Evolutionary conservation across 2,329 filamentous ascomycete species (phyloP).

Genomic region (Graphium sp.): DNA sequence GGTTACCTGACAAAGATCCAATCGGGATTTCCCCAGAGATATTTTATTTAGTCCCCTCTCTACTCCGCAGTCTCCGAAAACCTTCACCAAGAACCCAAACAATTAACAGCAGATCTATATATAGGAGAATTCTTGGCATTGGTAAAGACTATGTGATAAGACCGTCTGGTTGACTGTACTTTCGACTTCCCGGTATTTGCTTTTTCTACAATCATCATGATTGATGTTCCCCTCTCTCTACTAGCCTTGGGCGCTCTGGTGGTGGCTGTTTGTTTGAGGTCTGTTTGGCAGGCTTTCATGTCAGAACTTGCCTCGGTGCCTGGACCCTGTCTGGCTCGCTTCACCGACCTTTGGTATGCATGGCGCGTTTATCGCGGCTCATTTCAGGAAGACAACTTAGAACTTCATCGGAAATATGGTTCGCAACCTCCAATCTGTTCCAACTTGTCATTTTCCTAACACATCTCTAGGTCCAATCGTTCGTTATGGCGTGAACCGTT

Average conservation of each 20-base stretch:
- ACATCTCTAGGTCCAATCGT: slow-evolving; percentile 21
- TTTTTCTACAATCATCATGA: neutral
- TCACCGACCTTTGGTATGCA: slow-evolving; percentile 14
- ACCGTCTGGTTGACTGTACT: too few relatives aligned
- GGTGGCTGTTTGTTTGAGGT: neutral
- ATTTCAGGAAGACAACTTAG: slow-evolving; percentile 12
- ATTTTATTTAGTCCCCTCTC: too few relatives aligned
- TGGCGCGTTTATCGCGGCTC: slow-evolving; percentile 9
- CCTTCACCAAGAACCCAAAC: too few relatives aligned
- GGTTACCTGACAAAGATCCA: too few relatives aligned
- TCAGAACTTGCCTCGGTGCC: slow-evolving; percentile 11
- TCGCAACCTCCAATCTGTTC: neutral
- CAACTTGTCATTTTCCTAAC: neutral
- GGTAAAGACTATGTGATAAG: too few relatives aligned
- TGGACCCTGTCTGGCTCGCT: slow-evolving; percentile 11
- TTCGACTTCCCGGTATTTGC: too few relatives aligned
- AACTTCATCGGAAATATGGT: slow-evolving; percentile 14
- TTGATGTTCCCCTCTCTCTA: neutral
- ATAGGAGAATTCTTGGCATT: too few relatives aligned
- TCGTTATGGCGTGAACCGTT: slow-evolving; percentile 27
- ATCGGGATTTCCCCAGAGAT: too few relatives aligned
- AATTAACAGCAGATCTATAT: too few relatives aligned
- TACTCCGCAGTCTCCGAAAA: too few relatives aligned
- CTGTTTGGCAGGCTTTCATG: slow-evolving; percentile 1
- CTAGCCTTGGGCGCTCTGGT: slow-evolving; percentile 1